Evolutionary conservation across 768 basidiomycete genomes (phyloP).

Genomic region (Rhizopogon sp.): DNA sequence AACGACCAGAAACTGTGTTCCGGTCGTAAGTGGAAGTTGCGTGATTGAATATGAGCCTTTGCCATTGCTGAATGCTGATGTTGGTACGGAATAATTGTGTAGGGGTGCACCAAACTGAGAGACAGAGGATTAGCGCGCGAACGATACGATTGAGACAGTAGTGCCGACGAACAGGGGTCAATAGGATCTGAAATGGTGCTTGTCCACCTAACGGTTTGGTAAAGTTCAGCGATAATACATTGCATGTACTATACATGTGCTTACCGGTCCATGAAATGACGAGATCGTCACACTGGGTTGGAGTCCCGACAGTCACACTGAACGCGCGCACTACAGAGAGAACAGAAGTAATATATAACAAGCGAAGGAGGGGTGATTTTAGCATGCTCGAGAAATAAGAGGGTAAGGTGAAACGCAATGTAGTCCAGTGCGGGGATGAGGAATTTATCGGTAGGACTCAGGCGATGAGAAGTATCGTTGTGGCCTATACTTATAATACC

Average conservation of each 20-base stretch:
- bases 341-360: slow-evolving; percentile 17
- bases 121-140: neutral
- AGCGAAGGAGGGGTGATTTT: slow-evolving; percentile 17
- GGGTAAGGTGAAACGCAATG: neutral
- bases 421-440: neutral
- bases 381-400: slow-evolving; percentile 17
- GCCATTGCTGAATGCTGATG: slow-evolving; percentile 45
- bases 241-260: slow-evolving; percentile 3
- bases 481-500: neutral
- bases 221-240: too few relatives aligned
- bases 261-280: slow-evolving; percentile 58
- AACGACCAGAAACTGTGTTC: slow-evolving; percentile 42
- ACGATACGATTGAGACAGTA: slow-evolving; percentile 3
- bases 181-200: slow-evolving; percentile 42
- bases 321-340: slow-evolving; percentile 23
- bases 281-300: slow-evolving; percentile 58
- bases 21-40: slow-evolving; percentile 36
- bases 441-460: neutral
- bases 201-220: slow-evolving; percentile 41
- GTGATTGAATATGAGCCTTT: slow-evolving; percentile 44
- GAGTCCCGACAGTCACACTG: slow-evolving; percentile 45
- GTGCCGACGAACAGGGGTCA: slow-evolving; percentile 43
- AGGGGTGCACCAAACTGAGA: too few relatives aligned
- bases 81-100: slow-evolving; percentile 47
- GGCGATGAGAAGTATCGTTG: too few relatives aligned